Conservation (phyloP, 2,329 filamentous ascomycete genomes). For the Ophiognomonia clavigignenti-juglandacearum region DNA sequence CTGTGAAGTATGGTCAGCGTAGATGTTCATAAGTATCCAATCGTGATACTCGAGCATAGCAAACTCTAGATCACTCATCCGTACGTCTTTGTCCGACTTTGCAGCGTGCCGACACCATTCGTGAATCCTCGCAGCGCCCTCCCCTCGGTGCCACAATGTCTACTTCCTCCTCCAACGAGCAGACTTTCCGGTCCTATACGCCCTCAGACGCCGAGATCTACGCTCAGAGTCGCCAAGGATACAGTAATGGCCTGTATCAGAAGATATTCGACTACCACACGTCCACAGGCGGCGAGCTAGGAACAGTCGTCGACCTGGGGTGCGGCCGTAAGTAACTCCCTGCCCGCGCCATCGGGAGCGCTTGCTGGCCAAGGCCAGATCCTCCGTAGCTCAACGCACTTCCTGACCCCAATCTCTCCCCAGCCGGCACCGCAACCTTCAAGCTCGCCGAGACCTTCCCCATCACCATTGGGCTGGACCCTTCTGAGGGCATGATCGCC, state of each 20-base stretch:
- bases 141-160: neutral
- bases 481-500: constrained; percentile 48
- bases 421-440: constrained; percentile 40
- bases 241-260: constrained; percentile 41
- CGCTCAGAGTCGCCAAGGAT: constrained; percentile 35
- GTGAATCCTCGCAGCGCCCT: neutral
- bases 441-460: constrained; percentile 41
- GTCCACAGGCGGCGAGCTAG: constrained; percentile 37
- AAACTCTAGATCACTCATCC: too few species aligned
- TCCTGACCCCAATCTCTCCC: neutral
- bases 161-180: constrained; percentile 23
- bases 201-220: constrained; percentile 39
- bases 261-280: constrained; percentile 41
- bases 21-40: too few species aligned
- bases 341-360: too few species aligned
- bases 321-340: constrained; percentile 41
- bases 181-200: constrained; percentile 42
- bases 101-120: neutral
- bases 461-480: constrained; percentile 44
- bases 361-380: too few species aligned
- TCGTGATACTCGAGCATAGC: too few species aligned
- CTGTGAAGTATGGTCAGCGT: too few species aligned
- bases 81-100: too few species aligned
- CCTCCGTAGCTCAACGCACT: neutral
- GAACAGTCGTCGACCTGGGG: constrained; percentile 47